phyloP scores from a whole-genome alignment of 139 green algal genomes.

The Ettlia oleoabundans region DNA sequence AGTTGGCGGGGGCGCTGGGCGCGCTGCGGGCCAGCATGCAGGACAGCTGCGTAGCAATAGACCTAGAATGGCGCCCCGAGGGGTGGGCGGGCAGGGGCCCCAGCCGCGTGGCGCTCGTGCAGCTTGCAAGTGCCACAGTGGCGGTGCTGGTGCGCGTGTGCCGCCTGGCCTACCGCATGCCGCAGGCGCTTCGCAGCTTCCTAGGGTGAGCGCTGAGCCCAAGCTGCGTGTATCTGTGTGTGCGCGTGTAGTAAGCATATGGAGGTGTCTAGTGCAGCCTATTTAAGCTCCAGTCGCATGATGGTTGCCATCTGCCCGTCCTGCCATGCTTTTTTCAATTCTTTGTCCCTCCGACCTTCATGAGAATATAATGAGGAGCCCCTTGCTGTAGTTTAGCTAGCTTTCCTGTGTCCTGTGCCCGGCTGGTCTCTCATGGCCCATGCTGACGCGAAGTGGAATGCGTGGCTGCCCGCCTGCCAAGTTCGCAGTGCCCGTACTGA shows the following conservation, averaged over 20 bases:
- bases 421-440: no score
- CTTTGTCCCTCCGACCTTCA: no score
- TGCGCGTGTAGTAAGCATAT: no score
- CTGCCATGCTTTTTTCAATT: no score
- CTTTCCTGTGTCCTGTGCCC: no score
- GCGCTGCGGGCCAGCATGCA: conserved; percentile 39
- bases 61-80: conserved; percentile 53
- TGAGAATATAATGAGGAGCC: no score
- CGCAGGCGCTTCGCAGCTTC: conserved; percentile 27
- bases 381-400: no score
- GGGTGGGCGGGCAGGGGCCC: neutral
- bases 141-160: conserved; percentile 40
- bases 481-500: neutral
- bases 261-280: no score
- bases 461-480: no score
- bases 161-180: conserved; percentile 21
- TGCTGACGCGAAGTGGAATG: no score
- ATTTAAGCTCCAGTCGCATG: no score
- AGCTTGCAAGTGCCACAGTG: conserved; percentile 30
- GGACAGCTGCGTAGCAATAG: conserved; percentile 41
- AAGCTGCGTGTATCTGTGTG: neutral
- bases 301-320: no score
- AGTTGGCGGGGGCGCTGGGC: conserved; percentile 29
- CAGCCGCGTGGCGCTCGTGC: conserved; percentile 45
- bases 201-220: conserved; percentile 8